Evolutionary conservation across 768 basidiomycete genomes (phyloP).

Genomic region (Boletus rubropictus): DNA sequence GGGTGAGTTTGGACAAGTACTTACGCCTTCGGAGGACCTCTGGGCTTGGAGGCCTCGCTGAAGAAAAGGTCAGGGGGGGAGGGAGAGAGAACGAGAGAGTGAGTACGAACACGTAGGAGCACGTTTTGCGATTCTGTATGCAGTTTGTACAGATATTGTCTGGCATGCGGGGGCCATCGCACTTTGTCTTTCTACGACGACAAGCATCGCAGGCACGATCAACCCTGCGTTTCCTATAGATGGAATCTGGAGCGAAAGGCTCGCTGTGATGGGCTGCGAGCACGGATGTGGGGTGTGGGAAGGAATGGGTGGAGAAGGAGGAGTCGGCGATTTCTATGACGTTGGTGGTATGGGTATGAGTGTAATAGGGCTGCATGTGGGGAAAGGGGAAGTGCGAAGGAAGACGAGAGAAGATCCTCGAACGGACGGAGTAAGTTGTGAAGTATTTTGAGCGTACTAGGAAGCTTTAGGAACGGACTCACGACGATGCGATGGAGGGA

Average conservation of each 20-base stretch:
- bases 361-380: conserved; percentile 20
- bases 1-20: conserved; percentile 20
- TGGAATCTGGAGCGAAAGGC: conserved; percentile 10
- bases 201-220: conserved; percentile 59
- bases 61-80: conserved; percentile 2
- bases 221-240: conserved; percentile 40
- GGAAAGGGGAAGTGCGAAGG: no score
- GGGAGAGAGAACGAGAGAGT: background rate
- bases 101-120: conserved; percentile 53
- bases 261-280: conserved; percentile 7
- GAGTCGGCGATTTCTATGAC: conserved; percentile 27
- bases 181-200: conserved; percentile 53
- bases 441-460: background rate
- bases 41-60: conserved; percentile 60
- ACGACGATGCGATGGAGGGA: no score
- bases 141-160: conserved; percentile 57
- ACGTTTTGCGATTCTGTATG: conserved; percentile 41
- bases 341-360: conserved; percentile 16
- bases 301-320: conserved; percentile 1
- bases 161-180: conserved; percentile 50
- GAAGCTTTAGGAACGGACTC: no score
- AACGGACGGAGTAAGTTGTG: background rate
- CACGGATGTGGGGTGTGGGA: conserved; percentile 4
- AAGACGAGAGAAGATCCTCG: no score
- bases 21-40: conserved; percentile 65